phyloP scores from a whole-genome alignment of 305 asterid genomes.

The Fraxinus sp. region DNA sequence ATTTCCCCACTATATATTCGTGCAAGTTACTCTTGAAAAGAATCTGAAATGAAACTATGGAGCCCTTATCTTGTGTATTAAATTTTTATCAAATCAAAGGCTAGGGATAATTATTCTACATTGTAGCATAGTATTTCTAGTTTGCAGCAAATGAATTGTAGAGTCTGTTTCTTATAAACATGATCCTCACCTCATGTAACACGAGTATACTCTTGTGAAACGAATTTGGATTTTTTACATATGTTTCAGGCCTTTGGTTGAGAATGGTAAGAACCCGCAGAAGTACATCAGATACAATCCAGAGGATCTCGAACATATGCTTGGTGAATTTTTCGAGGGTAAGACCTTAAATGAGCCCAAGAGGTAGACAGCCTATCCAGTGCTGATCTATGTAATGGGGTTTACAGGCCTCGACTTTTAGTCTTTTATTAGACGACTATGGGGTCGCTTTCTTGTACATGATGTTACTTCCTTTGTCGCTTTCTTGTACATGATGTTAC shows the following conservation, averaged over 20 bases:
- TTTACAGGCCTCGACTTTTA: not conserved
- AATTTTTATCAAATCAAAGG: not conserved
- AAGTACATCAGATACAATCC: constrained; percentile 90
- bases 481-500: constrained; percentile 1
- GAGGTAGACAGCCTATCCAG: constrained; percentile 40
- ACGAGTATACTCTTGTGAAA: not conserved
- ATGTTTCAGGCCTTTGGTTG: constrained; percentile 74
- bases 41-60: not conserved
- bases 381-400: not conserved
- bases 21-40: not conserved
- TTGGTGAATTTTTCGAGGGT: constrained; percentile 92
- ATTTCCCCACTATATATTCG: not conserved
- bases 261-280: constrained; percentile 83
- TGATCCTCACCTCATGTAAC: not conserved
- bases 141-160: not conserved
- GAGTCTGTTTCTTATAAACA: not conserved
- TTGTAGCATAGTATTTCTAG: not conserved
- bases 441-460: not conserved
- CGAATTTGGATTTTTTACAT: constrained; percentile 10
- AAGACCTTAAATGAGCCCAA: constrained; percentile 76
- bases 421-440: not conserved
- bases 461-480: not conserved
- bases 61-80: not conserved
- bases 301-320: constrained; percentile 96
- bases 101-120: not conserved